These are phyloP conservation scores for Salix viminalis DNA, from an alignment of 345 rosid species.

Conservation along the genomic window DNA sequence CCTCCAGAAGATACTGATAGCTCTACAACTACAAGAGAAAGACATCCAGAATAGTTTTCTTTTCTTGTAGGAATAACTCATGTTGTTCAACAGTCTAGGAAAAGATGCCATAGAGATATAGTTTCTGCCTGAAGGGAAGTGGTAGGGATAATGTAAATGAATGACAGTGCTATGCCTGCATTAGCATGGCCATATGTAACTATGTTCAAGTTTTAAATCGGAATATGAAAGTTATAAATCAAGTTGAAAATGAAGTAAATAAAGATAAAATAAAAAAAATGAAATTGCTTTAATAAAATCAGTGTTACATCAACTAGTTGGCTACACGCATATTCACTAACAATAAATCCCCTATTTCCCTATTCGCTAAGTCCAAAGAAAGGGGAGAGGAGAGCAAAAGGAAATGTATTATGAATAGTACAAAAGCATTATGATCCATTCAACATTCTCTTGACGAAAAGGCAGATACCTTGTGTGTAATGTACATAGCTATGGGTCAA, in stretches of 20 bases:
- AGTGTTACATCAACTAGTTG: no score
- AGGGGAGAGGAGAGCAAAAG: background rate
- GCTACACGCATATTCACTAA: no score
- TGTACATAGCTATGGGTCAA: background rate
- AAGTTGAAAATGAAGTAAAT: no score
- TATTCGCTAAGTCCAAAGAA: background rate
- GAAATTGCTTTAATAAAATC: no score
- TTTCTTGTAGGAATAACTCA: background rate
- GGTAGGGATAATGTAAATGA: no score
- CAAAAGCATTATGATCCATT: background rate
- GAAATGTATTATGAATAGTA: background rate
- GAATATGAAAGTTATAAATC: no score
- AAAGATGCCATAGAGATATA: background rate
- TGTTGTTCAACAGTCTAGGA: background rate
- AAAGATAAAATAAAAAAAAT: no score
- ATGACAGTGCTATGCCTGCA: no score
- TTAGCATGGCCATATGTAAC: no score
- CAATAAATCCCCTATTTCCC: background rate
- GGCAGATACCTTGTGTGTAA: background rate
- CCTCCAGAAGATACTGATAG: constrained; percentile 1
- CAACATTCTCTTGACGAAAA: background rate
- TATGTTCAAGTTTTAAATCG: no score
- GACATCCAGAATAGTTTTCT: background rate
- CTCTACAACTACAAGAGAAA: background rate
- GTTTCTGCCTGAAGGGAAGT: no score